Base-by-base conservation (phyloP, 768 basidiomycete genomes). In the Phlegmacium glaucopus region DNA sequence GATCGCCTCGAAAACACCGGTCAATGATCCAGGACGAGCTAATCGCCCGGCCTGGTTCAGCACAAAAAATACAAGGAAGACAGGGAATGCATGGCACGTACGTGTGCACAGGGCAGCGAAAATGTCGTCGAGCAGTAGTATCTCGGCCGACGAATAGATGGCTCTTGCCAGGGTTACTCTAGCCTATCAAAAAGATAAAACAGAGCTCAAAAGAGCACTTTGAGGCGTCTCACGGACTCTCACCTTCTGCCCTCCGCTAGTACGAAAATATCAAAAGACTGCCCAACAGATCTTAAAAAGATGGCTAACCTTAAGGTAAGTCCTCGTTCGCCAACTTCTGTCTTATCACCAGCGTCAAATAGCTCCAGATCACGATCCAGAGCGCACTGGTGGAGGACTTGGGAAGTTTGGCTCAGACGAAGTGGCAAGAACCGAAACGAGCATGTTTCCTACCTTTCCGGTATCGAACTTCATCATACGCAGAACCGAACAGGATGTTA, bases 401-500 rank as follows among this genome's bases (percentile, higher is more conserved):
- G 32, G 30, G 38, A 39, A 16, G 22, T 10, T 29, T 9, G 6
- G 25, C 13, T 32, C 30, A 32, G 30, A 32, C 13, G 30, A 13
- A 32, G 30, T 32, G 13, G n/a, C n/a, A n/a, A n/a, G n/a, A 32
- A 8, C 30, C 13, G 8, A 13, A 32, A 32, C 8, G 30, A 32
- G 30, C 30, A 32, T 32, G 13, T 32, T 6, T 39, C 13, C 9
- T 13, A 61, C 64, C 61, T 53, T 82, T 78, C 72, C 81, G 83
- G 60, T 94, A 94, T 13, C 84, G 74, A 48, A 74, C 79, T 59
- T 86, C 83, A 45, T 94, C 85, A 50, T 79, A 88, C 0, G 82
- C 75, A 10, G 79, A 67, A 27, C 89, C 87, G 49, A 94, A 94
- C 34, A 87, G 66, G 50, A 94, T 85, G 58, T 93, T 93, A 30